Conservation (phyloP, 2,329 filamentous ascomycete species). For the Verruconis gallopava region DNA sequence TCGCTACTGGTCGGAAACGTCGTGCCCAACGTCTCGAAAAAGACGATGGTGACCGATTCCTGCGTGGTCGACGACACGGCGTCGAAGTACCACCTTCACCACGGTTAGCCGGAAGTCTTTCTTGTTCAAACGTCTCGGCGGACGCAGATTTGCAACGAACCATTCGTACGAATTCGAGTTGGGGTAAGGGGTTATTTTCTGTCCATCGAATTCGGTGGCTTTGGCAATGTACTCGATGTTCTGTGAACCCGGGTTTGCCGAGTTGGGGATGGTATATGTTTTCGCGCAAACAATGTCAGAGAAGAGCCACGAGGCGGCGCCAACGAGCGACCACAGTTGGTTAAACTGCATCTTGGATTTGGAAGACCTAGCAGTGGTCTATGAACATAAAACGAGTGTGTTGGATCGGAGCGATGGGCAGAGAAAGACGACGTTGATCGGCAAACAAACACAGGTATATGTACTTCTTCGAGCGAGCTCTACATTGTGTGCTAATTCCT, state of each 20-base stretch:
- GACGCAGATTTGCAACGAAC: too few species aligned
- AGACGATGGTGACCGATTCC: constrained; percentile 2
- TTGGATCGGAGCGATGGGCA: too few species aligned
- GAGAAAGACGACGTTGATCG: too few species aligned
- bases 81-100: constrained; percentile 6
- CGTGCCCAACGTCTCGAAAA: neutral
- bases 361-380: too few species aligned
- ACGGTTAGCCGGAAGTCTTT: too few species aligned
- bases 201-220: neutral
- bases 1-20: neutral
- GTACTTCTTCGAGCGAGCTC: too few species aligned
- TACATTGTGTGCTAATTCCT: too few species aligned
- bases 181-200: neutral
- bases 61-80: neutral
- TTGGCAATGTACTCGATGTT: neutral
- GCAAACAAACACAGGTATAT: too few species aligned
- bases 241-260: neutral
- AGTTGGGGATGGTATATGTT: neutral
- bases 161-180: neutral
- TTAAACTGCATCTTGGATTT: too few species aligned
- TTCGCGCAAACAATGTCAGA: neutral
- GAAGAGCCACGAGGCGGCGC: neutral
- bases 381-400: too few species aligned
- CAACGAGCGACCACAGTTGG: neutral
- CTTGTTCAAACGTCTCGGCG: too few species aligned